phyloP scores from a whole-genome alignment of 306 rosid genomes.

The Abrus pulchellus region DNA sequence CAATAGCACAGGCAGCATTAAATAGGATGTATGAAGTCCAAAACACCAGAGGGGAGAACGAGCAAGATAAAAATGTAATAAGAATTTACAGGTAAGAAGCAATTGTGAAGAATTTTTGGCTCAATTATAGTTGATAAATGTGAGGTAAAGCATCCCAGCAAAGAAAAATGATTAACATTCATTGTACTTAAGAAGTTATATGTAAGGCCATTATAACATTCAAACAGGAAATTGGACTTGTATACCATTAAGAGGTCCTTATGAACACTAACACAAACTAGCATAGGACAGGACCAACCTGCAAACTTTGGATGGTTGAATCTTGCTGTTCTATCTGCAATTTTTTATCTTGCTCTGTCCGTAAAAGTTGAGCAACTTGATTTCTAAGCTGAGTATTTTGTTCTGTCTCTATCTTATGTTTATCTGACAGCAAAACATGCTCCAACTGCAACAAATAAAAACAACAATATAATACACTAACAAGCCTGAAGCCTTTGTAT shows the following conservation, averaged over 20 bases:
- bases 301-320: slow-evolving; percentile 76
- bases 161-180: slow-evolving; percentile 8
- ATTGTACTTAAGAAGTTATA: slow-evolving; percentile 14
- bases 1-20: slow-evolving; percentile 21
- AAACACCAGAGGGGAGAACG: slow-evolving; percentile 17
- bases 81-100: neutral
- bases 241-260: slow-evolving; percentile 16
- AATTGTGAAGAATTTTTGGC: slow-evolving; percentile 8
- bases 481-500: slow-evolving; percentile 41
- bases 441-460: slow-evolving; percentile 77
- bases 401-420: slow-evolving; percentile 84
- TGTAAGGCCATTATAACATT: slow-evolving; percentile 30
- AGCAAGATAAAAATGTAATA: slow-evolving; percentile 5
- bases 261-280: slow-evolving; percentile 31
- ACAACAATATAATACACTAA: slow-evolving; percentile 47
- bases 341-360: slow-evolving; percentile 86
- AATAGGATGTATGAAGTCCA: slow-evolving; percentile 11
- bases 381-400: slow-evolving; percentile 85
- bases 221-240: slow-evolving; percentile 7
- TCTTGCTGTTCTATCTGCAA: slow-evolving; percentile 82
- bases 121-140: slow-evolving; percentile 4
- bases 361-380: slow-evolving; percentile 92
- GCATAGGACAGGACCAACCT: slow-evolving; percentile 63
- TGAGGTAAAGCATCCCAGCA: slow-evolving; percentile 32
- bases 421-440: slow-evolving; percentile 77